Base-by-base conservation (phyloP, 2,329 filamentous ascomycete species). In the Pseudogymnoascus sp. region DNA sequence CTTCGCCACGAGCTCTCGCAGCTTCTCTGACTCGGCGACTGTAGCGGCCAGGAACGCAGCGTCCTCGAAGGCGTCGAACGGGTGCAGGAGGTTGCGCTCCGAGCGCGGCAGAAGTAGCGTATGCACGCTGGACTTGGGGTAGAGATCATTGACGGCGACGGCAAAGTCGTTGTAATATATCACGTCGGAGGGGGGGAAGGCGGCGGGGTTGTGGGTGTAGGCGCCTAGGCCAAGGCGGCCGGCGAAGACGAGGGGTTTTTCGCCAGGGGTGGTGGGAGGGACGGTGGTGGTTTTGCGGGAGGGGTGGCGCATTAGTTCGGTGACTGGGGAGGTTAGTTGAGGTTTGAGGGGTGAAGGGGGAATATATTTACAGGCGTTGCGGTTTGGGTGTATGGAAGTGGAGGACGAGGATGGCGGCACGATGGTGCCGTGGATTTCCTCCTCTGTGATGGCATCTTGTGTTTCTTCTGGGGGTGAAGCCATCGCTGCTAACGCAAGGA, bases 71-170 rank as follows among this genome's bases (percentile, higher is more conserved):
- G 90, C 90, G 19, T 89, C 83, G 71, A 93, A 88, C 0, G 93
- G 93, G 69, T 96, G 89, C 10, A 85, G 77, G 5, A 80, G 77
- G 68, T 81, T 85, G 71, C 86, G 84, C 2, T 73, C 70, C 42
- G 88, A 84, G 60, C 93, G 88, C 6, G 93, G 91, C 4, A 97
- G 85, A n/a, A 97, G 84, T 2, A 99, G 88, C 1, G 91, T 82
- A 77, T 99, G 95, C 3, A 97, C 80, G 3, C 84, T 86, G 3
- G 90, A 85, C 75, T 97, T 99, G 7, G 95, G 93, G 72, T 86
- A 99, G 65, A 86, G 79, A 77, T 99, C 95, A 69, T 88, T 82
- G 73, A 97, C 90, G 19, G 87, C 83, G 60, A 93, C 89, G 68
- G 88, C 91, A 65, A 85, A 77, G n/a, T 83, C 79, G 67, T 85